Conservation (phyloP, 192 early-diverging fungal genomes). For the Fimicolochytrium jonesii region DNA sequence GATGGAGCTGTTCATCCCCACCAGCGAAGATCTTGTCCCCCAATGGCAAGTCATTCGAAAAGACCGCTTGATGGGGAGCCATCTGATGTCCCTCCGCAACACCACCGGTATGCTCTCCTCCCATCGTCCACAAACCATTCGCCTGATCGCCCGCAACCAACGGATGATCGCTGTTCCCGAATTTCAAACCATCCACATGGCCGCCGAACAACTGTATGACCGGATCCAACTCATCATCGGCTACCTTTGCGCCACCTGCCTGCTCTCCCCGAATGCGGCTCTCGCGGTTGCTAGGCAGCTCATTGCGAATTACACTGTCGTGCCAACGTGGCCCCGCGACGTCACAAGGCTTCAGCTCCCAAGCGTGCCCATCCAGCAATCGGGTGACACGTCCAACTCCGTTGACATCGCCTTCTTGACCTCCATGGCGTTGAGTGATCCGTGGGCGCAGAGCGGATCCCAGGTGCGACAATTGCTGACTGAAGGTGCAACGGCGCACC, state of each 20-base stretch:
- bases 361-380: too few relatives aligned
- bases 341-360: too few relatives aligned
- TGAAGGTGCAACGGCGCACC: not conserved
- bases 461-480: not conserved
- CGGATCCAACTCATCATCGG: not conserved
- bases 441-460: not conserved
- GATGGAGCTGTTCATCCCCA: constrained; percentile 1
- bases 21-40: not conserved
- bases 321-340: too few relatives aligned
- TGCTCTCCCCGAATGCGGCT: not conserved
- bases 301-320: too few relatives aligned
- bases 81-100: not conserved
- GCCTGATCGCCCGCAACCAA: not conserved
- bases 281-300: too few relatives aligned
- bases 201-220: not conserved
- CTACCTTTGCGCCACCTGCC: not conserved
- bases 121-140: not conserved
- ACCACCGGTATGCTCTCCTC: not conserved
- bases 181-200: too few relatives aligned
- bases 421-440: not conserved
- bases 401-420: not conserved
- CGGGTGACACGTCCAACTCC: too few relatives aligned
- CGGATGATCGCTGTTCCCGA: too few relatives aligned
- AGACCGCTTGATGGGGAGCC: not conserved
- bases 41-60: not conserved